Percentiles rank a stretch among this genome's conserved stretches.
Conservation (phyloP, 2,329 filamentous ascomycete genomes). For the Alternaria angustiovoidea region DNA sequence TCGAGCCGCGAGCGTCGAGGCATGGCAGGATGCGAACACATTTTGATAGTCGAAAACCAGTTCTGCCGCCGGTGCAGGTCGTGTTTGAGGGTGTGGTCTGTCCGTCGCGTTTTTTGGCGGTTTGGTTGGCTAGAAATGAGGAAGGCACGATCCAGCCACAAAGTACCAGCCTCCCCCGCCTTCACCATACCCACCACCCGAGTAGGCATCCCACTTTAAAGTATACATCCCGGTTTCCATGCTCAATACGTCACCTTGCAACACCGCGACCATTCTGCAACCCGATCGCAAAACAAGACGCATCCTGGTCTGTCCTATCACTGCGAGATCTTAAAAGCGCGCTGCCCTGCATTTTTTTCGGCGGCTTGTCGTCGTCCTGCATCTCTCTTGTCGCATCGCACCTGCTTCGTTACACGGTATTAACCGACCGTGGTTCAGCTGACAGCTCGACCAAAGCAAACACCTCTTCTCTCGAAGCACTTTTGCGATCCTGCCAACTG, state of each 20-base stretch:
- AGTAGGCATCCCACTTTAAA: slow-evolving; percentile 11
- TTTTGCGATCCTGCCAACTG: slow-evolving; percentile 11
- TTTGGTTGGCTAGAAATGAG: slow-evolving; percentile 22
- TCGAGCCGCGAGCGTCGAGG: neutral
- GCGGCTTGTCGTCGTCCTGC: slow-evolving; percentile 19
- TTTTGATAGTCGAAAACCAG: neutral
- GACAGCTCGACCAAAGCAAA: slow-evolving; percentile 18
- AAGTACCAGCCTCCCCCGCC: slow-evolving; percentile 36
- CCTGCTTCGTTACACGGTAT: slow-evolving; percentile 8
- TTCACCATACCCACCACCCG: slow-evolving; percentile 17
- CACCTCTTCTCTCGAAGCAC: slow-evolving; percentile 8
- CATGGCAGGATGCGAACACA: slow-evolving; percentile 9
- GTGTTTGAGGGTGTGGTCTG: neutral
- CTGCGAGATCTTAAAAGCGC: slow-evolving; percentile 25
- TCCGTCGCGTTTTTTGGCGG: slow-evolving; percentile 1
- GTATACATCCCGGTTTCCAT: slow-evolving; percentile 24
- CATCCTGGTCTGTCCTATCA: slow-evolving; percentile 19
- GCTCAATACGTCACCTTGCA: slow-evolving; percentile 34
- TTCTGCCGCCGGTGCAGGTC: neutral
- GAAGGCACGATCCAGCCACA: slow-evolving; percentile 32
- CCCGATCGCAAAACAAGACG: slow-evolving; percentile 23
- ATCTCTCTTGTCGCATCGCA: slow-evolving; percentile 19
- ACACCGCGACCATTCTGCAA: slow-evolving; percentile 17
- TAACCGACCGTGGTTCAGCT: slow-evolving; percentile 15
- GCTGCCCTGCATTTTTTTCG: slow-evolving; percentile 15